Evolutionary conservation across 148 eudicot species (phyloP).

Genomic region (Cornus controversa): DNA sequence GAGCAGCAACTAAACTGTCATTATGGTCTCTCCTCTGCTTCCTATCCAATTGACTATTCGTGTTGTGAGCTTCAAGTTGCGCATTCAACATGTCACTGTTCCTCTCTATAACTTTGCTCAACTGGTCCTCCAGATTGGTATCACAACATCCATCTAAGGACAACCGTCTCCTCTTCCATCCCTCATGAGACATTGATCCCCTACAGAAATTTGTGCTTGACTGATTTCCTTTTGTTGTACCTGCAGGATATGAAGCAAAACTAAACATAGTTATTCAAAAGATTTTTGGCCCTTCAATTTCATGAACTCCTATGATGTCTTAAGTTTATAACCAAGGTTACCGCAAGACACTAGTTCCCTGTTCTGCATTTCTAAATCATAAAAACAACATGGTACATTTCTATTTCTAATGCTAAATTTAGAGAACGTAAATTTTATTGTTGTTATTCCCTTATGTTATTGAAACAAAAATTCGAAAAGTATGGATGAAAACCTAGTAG

Average conservation of each 20-base stretch:
- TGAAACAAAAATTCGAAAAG: not conserved
- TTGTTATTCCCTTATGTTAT: not conserved
- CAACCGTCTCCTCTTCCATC: constrained; percentile 49
- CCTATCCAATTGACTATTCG: constrained; percentile 40
- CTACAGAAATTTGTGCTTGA: constrained; percentile 27
- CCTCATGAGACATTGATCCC: constrained; percentile 46
- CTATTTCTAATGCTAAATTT: not conserved
- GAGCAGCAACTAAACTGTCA: constrained; percentile 43
- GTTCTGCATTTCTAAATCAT: not conserved
- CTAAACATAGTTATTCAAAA: not conserved
- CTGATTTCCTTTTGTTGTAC: constrained; percentile 28
- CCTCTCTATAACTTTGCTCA: constrained; percentile 40
- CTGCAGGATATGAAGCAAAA: constrained; percentile 23
- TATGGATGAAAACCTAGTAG: not conserved
- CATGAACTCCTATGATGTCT: not conserved
- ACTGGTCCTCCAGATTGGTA: constrained; percentile 19
- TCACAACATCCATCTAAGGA: constrained; percentile 28
- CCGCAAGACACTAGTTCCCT: not conserved
- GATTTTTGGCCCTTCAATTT: not conserved
- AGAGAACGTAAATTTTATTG: too few relatives aligned
- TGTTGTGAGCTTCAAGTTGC: constrained; percentile 48
- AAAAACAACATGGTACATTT: not conserved
- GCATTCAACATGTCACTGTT: constrained; percentile 39
- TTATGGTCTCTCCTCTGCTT: constrained; percentile 49
- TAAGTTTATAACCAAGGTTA: not conserved